Evolutionary conservation across 306 rosid genomes (phyloP), one percentile per base, ranked within the genome.

Genomic region (Quercus wislizeni): DNA sequence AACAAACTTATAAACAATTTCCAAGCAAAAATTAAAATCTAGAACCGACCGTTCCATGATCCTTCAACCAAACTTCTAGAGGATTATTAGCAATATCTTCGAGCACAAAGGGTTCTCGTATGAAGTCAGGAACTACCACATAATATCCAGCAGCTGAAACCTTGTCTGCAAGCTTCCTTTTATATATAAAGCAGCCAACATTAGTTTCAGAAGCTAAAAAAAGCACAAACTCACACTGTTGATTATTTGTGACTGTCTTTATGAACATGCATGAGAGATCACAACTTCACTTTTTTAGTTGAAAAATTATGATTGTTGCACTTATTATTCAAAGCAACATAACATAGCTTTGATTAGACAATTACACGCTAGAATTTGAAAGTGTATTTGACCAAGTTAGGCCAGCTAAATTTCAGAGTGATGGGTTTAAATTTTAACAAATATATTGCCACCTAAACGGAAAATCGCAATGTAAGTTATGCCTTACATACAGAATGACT

Each of bases 131-230:
- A 79, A 88, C 94, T 75, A 79, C 92, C 73, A 90, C 97, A 80
- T 83, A 87, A 87, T 85, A 94, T 57, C 98, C 97, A 73, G 88
- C 87, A 74, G 92, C 89, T 33, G 94, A 92, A 83, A 88, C 75
- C 81, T 92, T 92, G 85, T 92, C 96, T 6, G 96, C 98, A 43
- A 94, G 89, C 83, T 90, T 90, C 93, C 98, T 92, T 74, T 76
- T 79, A 10, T 69, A 52, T 23, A 74, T 23, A 79, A 83, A 78
- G 77, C 56, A 75, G 23, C 33, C 28, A 51, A 69, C 57, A 51
- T 78, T 78, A 80, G 71, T 77, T 33, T 52, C 21, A 67, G 35
- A 30, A 35, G 31, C 11, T 54, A 20, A 63, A n/a, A 74, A 55
- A 31, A 14, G 13, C 18, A 57, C 7, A 46, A 68, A 56, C 20